A percentile compares a stretch with the other conserved stretches of the same genome.
These are phyloP conservation scores for Solanum paucissectum DNA, from an alignment of 257 asterid species.

Conservation along the genomic window DNA sequence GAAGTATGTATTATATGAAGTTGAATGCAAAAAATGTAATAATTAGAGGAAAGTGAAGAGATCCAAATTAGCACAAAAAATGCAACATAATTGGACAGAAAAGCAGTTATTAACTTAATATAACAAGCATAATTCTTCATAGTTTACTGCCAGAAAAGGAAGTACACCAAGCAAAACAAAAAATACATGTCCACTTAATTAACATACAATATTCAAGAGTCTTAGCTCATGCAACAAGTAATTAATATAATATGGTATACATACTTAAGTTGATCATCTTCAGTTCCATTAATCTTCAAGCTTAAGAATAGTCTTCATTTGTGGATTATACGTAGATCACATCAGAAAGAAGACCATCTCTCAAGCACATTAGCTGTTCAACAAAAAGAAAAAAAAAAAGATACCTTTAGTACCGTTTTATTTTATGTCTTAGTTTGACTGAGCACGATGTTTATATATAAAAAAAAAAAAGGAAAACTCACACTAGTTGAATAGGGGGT, in stretches of 20 bases:
- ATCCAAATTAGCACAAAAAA: neutral
- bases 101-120: neutral
- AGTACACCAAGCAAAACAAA: neutral
- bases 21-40: neutral
- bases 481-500: slow-evolving; percentile 57
- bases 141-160: neutral
- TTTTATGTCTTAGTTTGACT: neutral
- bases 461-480: neutral
- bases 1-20: too few relatives aligned
- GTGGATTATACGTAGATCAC: neutral
- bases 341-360: neutral
- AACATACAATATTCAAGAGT: neutral
- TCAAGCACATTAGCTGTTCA: neutral
- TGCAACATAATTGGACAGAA: neutral
- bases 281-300: neutral
- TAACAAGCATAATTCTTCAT: neutral
- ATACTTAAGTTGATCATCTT: neutral
- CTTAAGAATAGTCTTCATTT: neutral
- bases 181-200: neutral
- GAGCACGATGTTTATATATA: neutral
- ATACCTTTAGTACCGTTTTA: neutral
- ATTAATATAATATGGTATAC: neutral
- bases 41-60: neutral
- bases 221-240: neutral
- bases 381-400: too few relatives aligned